Conservation (phyloP, 2,329 filamentous ascomycete species). For the Leptographium lundbergii region DNA sequence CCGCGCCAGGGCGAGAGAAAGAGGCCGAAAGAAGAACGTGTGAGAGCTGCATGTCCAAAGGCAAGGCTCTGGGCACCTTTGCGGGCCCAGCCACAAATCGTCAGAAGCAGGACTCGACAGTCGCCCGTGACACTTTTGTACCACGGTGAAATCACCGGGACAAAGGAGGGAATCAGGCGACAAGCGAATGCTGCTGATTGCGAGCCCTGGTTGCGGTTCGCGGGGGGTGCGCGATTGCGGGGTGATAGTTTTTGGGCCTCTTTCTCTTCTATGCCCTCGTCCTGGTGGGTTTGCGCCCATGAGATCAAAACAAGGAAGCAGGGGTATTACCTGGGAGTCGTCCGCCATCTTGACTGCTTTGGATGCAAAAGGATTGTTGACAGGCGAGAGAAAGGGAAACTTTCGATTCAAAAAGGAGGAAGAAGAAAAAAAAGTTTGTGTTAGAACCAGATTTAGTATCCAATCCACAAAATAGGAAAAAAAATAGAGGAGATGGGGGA, state of each 20-base stretch:
- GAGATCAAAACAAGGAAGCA: slow-evolving; percentile 1
- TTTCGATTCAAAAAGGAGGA: slow-evolving; percentile 13
- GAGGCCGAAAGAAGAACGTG: neutral
- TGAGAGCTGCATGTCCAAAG: neutral
- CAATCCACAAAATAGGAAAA: slow-evolving; percentile 8
- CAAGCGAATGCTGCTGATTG: neutral
- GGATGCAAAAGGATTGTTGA: slow-evolving; percentile 15
- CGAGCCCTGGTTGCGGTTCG: neutral
- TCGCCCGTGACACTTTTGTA: neutral
- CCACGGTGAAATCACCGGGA: neutral
- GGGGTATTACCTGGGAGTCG: slow-evolving; percentile 35
- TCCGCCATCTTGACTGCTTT: slow-evolving; percentile 45
- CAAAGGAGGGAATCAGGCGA: too few species aligned
- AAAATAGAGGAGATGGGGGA: slow-evolving; percentile 9
- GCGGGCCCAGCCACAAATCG: neutral
- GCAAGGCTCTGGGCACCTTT: neutral
- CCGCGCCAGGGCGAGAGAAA: neutral
- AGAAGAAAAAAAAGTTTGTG: slow-evolving; percentile 15
- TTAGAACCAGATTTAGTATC: slow-evolving; percentile 7
- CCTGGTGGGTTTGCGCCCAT: slow-evolving; percentile 11
- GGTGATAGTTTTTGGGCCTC: slow-evolving; percentile 29
- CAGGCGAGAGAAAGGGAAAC: slow-evolving; percentile 6
- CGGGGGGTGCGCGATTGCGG: slow-evolving; percentile 27
- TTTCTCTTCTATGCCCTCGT: slow-evolving; percentile 6
- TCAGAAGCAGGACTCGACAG: neutral